Base-by-base conservation (phyloP, 306 rosid genomes). In the Dalbergia cultrata region DNA sequence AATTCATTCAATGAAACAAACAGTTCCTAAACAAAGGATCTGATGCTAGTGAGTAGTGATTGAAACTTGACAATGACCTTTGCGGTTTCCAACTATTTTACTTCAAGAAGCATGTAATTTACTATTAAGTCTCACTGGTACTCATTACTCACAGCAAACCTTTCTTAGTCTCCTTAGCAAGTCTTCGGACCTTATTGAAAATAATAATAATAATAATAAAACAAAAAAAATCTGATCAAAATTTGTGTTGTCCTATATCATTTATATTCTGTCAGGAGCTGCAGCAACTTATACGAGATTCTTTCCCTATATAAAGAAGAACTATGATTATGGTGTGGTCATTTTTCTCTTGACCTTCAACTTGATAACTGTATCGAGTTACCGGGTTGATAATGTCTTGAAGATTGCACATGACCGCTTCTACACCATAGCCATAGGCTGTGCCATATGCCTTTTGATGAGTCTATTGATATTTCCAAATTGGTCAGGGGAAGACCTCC, bases 401-500 rank as follows among this genome's bases (percentile, higher is more conserved):
- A 90, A 83, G 81, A 84, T 95, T 41, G 92, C 93, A 3, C 89
- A 83, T 19, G 88, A 90, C 3, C 87, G 98, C n/a, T 79, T 92
- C 85, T 92, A 65, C 86, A 91, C 95, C 79, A 91, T 95, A 34
- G 97, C 93, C 70, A 90, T 95, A 13, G 97, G 98, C 70, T 92
- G 97, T 72, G 94, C 81, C 21, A 16, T 92, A 11, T 95, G 97
- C 82, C 92, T 95, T 6, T 2, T 92, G 19, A 89, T 91, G 94
- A 91, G 95, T 72, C 85, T 92, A n/a, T 70, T 95, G 33, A 14
- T 92, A 12, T 91, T 92, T 82, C 98, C 97, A 33, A 91, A 91
- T 61, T 95, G 98, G 97, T 95, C 97, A 0, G 98, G 98, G 9
- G 90, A 92, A 77, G 89, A 89, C 67, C 94, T 95, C 10, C 97